Base-by-base conservation (phyloP, 257 asterid species). In the Leptodermis oblonga region DNA sequence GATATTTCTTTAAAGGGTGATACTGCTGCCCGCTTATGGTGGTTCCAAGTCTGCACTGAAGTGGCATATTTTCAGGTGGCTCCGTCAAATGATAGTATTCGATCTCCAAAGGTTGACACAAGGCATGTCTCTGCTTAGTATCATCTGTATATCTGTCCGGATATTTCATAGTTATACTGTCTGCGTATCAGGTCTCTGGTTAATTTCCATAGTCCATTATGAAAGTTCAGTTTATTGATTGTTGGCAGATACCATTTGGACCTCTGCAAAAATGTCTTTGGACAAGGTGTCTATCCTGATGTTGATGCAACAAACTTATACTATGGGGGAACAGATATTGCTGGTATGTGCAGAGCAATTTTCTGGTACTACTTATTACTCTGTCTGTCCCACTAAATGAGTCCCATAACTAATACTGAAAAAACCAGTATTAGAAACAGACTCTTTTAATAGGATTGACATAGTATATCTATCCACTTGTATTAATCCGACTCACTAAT, bases 11-110 rank as follows among this genome's bases (percentile, higher is more conserved):
- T 83, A 67, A 75, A 39, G 28, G 74, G 71, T 49, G 79, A 79
- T 60, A 75, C 83, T 48, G 75, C 89, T 49, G 87, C 76, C 76
- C 97, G 96, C 70, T 77, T 93, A 81, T 93, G 99, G 99, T 93
- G 99, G 99, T 93, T 90, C 90, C 99, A 93, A 82, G 99, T 90
- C 70, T 93, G 99, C 73, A 85, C 97, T 0, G 99, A 93, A 80
- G 99, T 93, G 72, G 99, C 99, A 51, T 93, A 85, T 85, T 93
- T 93, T 77, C 99, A 93, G 87, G 92, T 87, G 74, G 97, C 99
- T 25, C 99, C 99, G 33, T 62, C 87, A 72, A 89, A 90, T 78
- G 99, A 93, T 69, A 93, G 96, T 74, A 80, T 93, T 74, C 95
- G 99, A 66, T 93, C 99, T 11, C 70, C 95, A 20, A 87, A 80